These are phyloP conservation scores for Ophiosphaerella narmari DNA, from an alignment of 2,329 filamentous ascomycete genomes.

Conservation along the genomic window DNA sequence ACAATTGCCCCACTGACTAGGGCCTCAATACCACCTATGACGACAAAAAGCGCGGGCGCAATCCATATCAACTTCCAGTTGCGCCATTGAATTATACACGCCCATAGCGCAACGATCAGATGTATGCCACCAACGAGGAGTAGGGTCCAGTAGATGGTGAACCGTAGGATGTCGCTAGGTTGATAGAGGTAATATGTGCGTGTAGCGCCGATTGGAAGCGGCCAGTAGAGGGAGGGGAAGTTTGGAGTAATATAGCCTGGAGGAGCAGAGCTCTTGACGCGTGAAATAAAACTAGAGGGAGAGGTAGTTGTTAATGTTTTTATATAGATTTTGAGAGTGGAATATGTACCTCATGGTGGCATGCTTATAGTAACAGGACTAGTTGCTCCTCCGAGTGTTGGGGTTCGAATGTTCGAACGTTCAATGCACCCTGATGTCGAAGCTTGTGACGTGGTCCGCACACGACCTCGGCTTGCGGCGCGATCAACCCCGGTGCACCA, in stretches of 20 bases:
- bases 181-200: conserved; percentile 71
- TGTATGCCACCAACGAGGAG: conserved; percentile 79
- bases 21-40: conserved; percentile 76
- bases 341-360: conserved; percentile 39
- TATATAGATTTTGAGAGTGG: neutral
- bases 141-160: conserved; percentile 85
- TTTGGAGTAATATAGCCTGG: conserved; percentile 68
- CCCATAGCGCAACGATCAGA: conserved; percentile 71
- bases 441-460: conserved; percentile 22
- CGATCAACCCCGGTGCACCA: conserved; percentile 22
- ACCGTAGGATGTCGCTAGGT: conserved; percentile 79
- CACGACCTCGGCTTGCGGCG: conserved; percentile 36
- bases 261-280: conserved; percentile 53
- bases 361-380: conserved; percentile 14
- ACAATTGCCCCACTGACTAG: conserved; percentile 80
- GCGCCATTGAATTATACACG: conserved; percentile 69
- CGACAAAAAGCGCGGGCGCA: conserved; percentile 70
- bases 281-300: conserved; percentile 50
- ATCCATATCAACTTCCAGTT: conserved; percentile 68
- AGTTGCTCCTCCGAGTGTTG: neutral
- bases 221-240: conserved; percentile 85
- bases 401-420: neutral
- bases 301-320: neutral
- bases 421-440: neutral
- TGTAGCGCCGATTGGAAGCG: conserved; percentile 61